Evolutionary conservation across 225 moss, liverwort and hornwort genomes (phyloP).

Genomic region (Pleurozium schreberi): DNA sequence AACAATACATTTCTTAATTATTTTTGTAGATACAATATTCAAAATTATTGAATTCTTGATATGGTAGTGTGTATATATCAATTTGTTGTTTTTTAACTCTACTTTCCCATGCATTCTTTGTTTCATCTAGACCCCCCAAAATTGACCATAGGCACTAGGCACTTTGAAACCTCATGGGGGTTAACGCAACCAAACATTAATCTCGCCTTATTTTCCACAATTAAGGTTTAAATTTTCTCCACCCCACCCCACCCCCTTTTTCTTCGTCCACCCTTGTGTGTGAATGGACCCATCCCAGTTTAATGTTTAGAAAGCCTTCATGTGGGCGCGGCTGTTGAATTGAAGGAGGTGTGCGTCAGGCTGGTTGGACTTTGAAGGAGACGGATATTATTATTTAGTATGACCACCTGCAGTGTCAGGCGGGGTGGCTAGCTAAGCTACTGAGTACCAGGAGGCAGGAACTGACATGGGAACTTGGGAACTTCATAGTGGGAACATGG

Average conservation of each 20-base stretch:
- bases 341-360: background rate
- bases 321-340: background rate
- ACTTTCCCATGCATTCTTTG: too few species aligned
- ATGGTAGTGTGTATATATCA: accelerated
- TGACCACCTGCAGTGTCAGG: background rate
- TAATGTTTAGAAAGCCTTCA: background rate
- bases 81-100: accelerated
- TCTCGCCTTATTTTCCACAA: background rate
- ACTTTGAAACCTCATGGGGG: too few species aligned
- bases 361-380: background rate
- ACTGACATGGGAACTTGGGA: background rate
- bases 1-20: too few species aligned
- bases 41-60: background rate
- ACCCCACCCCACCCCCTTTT: background rate
- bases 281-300: background rate
- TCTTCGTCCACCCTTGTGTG: background rate
- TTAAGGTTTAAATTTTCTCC: too few species aligned
- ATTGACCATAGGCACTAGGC: too few species aligned
- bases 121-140: too few species aligned
- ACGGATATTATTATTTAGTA: background rate
- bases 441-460: too few species aligned
- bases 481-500: too few species aligned
- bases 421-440: background rate
- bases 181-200: accelerated
- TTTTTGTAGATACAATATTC: background rate